Evolutionary conservation across 306 rosid genomes (phyloP).

Genomic region (Sphenostylis stenocarpa): DNA sequence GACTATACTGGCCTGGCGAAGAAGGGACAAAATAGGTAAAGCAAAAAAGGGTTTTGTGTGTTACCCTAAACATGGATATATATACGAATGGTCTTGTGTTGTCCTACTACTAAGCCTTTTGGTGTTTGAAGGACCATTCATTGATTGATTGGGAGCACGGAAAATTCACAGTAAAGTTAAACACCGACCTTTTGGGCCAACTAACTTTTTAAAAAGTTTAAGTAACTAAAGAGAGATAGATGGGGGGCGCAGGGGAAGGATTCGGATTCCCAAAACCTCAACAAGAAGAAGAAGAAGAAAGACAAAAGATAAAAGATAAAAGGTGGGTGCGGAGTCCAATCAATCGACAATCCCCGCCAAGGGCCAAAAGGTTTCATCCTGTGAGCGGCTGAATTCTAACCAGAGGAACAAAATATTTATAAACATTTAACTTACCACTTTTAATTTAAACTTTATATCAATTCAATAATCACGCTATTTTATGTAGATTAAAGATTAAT

Average conservation of each 20-base stretch:
- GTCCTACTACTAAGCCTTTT: neutral
- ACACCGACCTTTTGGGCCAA: slow-evolving; percentile 26
- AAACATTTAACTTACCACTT: too few species aligned
- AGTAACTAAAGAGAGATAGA: neutral
- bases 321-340: slow-evolving; percentile 15
- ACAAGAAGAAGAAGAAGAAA: neutral
- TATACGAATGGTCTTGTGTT: neutral
- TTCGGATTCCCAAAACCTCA: slow-evolving; percentile 30
- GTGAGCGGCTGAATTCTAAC: too few species aligned
- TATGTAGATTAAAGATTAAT: too few species aligned
- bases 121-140: slow-evolving; percentile 14
- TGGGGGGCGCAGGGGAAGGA: neutral
- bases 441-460: too few species aligned
- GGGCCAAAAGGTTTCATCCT: neutral
- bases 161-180: slow-evolving; percentile 39
- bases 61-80: neutral
- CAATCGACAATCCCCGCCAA: neutral
- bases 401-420: too few species aligned
- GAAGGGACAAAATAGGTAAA: slow-evolving; percentile 13
- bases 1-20: neutral
- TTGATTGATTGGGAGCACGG: slow-evolving; percentile 24
- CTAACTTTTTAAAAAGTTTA: slow-evolving; percentile 8
- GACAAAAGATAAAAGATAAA: neutral
- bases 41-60: neutral
- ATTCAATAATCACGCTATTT: too few species aligned